Percentiles rank a stretch among this genome's conserved stretches.
Conservation (phyloP, 2,329 filamentous ascomycete genomes). For the Aureobasidium sp. region DNA sequence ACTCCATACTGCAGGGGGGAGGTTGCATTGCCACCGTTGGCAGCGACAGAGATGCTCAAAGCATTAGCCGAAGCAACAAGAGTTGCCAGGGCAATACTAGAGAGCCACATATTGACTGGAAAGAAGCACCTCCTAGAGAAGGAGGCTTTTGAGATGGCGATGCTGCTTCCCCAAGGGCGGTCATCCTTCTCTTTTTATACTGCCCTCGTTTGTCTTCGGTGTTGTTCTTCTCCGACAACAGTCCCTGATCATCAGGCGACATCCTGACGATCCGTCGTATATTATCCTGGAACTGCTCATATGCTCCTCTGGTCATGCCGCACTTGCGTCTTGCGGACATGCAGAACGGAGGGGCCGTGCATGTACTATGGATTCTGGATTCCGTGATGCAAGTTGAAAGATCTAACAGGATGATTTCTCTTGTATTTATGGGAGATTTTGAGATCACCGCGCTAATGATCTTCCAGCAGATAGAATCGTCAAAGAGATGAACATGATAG, state of each 20-base stretch:
- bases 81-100: constrained; percentile 12
- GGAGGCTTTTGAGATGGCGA: background rate
- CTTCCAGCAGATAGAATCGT: too few relatives aligned
- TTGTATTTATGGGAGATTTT: background rate
- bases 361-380: constrained; percentile 1
- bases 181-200: background rate
- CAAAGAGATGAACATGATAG: too few relatives aligned
- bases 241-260: background rate
- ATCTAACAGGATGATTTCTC: background rate
- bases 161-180: background rate
- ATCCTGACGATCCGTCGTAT: background rate
- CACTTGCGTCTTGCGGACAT: background rate
- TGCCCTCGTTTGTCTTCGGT: background rate
- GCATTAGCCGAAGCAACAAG: constrained; percentile 20
- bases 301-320: background rate
- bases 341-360: background rate
- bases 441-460: too few relatives aligned
- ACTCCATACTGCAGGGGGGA: constrained; percentile 37
- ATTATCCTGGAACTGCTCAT: background rate
- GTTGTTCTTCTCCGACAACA: background rate
- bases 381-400: background rate
- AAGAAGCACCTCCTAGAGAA: too few relatives aligned
- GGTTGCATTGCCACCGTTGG: constrained; percentile 34
- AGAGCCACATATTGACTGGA: constrained; percentile 6
- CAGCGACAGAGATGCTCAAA: constrained; percentile 23